These are phyloP conservation scores for Leucosporidium yakuticum DNA, from an alignment of 768 basidiomycete species.

Conservation along the genomic window DNA sequence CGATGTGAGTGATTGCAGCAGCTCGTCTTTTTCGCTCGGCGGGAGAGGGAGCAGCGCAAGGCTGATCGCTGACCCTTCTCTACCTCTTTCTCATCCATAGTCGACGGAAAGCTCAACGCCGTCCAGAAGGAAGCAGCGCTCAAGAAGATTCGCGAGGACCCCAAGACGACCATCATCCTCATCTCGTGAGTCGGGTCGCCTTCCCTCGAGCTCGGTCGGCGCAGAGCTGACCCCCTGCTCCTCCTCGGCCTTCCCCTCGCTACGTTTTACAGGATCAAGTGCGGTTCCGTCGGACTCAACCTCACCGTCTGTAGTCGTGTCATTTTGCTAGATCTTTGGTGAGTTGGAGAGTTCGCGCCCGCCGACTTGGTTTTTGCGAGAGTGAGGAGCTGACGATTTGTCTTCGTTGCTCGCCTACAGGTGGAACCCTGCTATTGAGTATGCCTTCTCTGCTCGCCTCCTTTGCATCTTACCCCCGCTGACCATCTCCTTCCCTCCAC, in stretches of 20 bases:
- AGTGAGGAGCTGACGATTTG: neutral
- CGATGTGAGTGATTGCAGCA: conserved; percentile 86
- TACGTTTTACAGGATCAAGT: neutral
- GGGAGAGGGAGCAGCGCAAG: no score
- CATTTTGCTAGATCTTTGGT: conserved; percentile 46
- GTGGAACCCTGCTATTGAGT: conserved; percentile 57
- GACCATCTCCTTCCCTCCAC: no score
- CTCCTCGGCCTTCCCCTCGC: no score
- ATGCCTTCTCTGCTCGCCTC: conserved; percentile 51
- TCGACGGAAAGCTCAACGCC: conserved; percentile 80
- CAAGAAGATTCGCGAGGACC: conserved; percentile 61
- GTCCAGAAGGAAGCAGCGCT: conserved; percentile 70
- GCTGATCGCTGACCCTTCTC: no score
- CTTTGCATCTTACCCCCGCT: no score
- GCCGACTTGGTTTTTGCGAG: neutral
- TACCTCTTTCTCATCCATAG: conserved; percentile 45
- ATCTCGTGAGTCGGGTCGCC: conserved; percentile 58
- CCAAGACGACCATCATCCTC: conserved; percentile 64
- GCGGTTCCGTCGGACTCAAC: conserved; percentile 60
- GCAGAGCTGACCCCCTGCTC: conserved; percentile 7
- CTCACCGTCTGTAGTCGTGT: conserved; percentile 90
- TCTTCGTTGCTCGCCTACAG: neutral
- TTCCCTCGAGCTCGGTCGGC: conserved; percentile 46
- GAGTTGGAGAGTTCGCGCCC: no score
- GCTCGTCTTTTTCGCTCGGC: no score